Conservation (phyloP, 2,329 filamentous ascomycete genomes). For the Lachnellula cervina region DNA sequence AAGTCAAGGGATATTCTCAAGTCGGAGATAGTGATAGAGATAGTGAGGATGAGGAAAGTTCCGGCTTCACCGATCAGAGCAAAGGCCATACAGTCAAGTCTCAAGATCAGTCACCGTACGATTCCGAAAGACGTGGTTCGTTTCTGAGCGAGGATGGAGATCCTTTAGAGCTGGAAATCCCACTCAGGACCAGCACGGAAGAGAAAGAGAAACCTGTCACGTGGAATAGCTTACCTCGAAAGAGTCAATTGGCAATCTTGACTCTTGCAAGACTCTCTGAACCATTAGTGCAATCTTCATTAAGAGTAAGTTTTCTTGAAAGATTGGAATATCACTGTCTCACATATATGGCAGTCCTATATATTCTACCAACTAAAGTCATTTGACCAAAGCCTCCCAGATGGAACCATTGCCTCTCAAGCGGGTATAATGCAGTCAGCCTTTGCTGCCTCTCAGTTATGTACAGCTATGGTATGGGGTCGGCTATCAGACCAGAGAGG, state of each 20-base stretch:
- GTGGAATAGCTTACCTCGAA: constrained; percentile 73
- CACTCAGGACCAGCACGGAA: constrained; percentile 8
- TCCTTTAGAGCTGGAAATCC: constrained; percentile 23
- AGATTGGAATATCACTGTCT: not conserved
- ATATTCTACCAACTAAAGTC: constrained; percentile 71
- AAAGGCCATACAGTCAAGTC: not conserved
- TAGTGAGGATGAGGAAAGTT: not conserved
- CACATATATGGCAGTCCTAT: constrained; percentile 55
- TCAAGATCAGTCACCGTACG: not conserved
- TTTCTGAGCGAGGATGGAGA: constrained; percentile 24
- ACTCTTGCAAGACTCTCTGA: constrained; percentile 77
- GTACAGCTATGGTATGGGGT: constrained; percentile 67
- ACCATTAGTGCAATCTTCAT: constrained; percentile 72
- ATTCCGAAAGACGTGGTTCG: constrained; percentile 3
- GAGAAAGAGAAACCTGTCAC: constrained; percentile 42
- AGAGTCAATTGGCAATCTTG: constrained; percentile 72
- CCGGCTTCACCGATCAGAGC: not conserved
- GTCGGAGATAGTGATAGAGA: not conserved
- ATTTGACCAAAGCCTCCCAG: constrained; percentile 39
- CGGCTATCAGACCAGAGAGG: constrained; percentile 54
- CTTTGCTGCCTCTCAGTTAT: constrained; percentile 63
- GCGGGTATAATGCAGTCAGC: constrained; percentile 64
- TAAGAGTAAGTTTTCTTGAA: constrained; percentile 17
- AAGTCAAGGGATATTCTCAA: not conserved
- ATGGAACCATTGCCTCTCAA: constrained; percentile 55